These are phyloP conservation scores for Houttuynia cordata DNA, from an alignment of 164 flowering plant species.

Conservation along the genomic window DNA sequence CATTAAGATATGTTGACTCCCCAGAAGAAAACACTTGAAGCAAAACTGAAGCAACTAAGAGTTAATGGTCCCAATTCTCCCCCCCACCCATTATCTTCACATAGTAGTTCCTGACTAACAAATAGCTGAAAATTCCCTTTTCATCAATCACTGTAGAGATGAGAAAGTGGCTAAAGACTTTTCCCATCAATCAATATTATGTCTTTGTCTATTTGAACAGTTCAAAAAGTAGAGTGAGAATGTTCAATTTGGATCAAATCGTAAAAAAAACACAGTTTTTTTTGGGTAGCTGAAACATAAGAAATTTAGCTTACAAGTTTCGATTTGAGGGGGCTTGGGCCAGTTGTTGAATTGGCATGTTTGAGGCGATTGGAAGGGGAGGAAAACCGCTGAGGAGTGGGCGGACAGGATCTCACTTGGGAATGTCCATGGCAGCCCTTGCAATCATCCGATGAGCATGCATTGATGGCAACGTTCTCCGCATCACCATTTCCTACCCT, in stretches of 20 bases:
- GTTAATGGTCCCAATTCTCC: too few relatives aligned
- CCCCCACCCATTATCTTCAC: too few relatives aligned
- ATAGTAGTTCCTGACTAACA: too few relatives aligned
- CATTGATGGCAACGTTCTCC: slow-evolving; percentile 9
- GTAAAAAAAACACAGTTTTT: too few relatives aligned
- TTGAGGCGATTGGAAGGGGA: slow-evolving; percentile 18
- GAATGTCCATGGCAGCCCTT: neutral
- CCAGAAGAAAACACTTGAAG: too few relatives aligned
- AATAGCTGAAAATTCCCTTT: too few relatives aligned
- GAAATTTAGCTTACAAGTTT: slow-evolving; percentile 18
- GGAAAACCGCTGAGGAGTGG: slow-evolving; percentile 71
- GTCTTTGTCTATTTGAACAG: neutral
- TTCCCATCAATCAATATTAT: slow-evolving; percentile 1
- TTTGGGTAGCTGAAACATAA: neutral
- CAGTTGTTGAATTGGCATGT: slow-evolving; percentile 13
- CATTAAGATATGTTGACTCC: too few relatives aligned
- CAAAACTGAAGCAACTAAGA: too few relatives aligned
- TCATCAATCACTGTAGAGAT: too few relatives aligned
- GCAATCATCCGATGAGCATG: neutral
- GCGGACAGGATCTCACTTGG: slow-evolving; percentile 56
- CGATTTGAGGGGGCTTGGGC: slow-evolving; percentile 26
- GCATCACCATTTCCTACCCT: slow-evolving; percentile 21
- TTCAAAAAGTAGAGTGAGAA: neutral
- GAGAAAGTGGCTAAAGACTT: too few relatives aligned
- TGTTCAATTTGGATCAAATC: too few relatives aligned